Conservation (phyloP, 495 filamentous ascomycete species). For the Penicillium antarcticum region DNA sequence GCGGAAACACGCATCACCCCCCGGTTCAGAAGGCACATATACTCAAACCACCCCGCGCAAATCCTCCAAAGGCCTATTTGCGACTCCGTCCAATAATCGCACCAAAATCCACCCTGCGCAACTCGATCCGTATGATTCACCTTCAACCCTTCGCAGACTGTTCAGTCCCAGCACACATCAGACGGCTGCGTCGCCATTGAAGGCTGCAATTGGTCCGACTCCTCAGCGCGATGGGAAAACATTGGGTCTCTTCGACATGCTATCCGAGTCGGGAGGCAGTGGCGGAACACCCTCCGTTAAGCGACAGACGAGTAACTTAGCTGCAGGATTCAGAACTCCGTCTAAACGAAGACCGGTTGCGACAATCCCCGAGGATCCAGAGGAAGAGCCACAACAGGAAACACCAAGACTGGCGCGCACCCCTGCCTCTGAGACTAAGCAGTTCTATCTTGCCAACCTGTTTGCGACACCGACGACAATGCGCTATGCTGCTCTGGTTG, state of each 20-base stretch:
- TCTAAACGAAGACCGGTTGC: slow-evolving; percentile 32
- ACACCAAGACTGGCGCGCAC: slow-evolving; percentile 49
- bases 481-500: slow-evolving; percentile 44
- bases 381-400: slow-evolving; percentile 32
- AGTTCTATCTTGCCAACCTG: slow-evolving; percentile 53
- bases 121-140: slow-evolving; percentile 56
- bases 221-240: slow-evolving; percentile 86
- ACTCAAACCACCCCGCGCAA: slow-evolving; percentile 29
- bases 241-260: slow-evolving; percentile 86
- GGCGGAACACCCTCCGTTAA: slow-evolving; percentile 39
- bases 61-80: slow-evolving; percentile 31
- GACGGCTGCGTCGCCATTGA: slow-evolving; percentile 32
- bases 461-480: slow-evolving; percentile 63
- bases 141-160: slow-evolving; percentile 53
- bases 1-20: slow-evolving; percentile 37
- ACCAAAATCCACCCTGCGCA: slow-evolving; percentile 41
- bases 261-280: slow-evolving; percentile 57
- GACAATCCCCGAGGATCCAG: slow-evolving; percentile 29
- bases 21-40: slow-evolving; percentile 18
- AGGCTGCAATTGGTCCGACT: slow-evolving; percentile 70
- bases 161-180: slow-evolving; percentile 57
- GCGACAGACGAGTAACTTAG: slow-evolving; percentile 25
- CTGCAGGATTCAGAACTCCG: slow-evolving; percentile 39
- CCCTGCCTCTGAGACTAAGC: slow-evolving; percentile 60
- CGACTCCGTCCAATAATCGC: slow-evolving; percentile 46